These are phyloP conservation scores for Fonsecaea pugnacius DNA, from an alignment of 2,329 filamentous ascomycete species.

Conservation along the genomic window DNA sequence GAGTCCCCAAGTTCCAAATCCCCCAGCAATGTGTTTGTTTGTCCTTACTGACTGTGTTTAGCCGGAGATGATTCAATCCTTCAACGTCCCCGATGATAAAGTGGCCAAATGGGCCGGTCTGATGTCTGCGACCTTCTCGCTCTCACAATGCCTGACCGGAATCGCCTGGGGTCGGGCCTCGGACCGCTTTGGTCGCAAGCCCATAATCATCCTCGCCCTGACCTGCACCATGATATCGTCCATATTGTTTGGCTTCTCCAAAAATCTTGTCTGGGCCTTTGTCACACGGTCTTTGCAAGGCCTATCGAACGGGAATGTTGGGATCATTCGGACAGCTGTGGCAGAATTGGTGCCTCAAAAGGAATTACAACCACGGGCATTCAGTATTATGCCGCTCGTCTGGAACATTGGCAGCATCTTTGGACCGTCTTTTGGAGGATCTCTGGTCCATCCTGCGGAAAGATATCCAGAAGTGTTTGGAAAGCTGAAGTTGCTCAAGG, in stretches of 20 bases:
- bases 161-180: slow-evolving; percentile 77
- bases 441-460: slow-evolving; percentile 78
- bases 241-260: slow-evolving; percentile 82
- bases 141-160: slow-evolving; percentile 72
- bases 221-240: slow-evolving; percentile 80
- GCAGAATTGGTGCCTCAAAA: slow-evolving; percentile 89
- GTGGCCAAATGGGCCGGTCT: slow-evolving; percentile 82
- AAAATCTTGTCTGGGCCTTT: slow-evolving; percentile 78
- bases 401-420: slow-evolving; percentile 89
- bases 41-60: slow-evolving; percentile 44
- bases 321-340: slow-evolving; percentile 88
- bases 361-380: slow-evolving; percentile 84
- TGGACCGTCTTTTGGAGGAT: slow-evolving; percentile 84
- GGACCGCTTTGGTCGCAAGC: slow-evolving; percentile 80
- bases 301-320: slow-evolving; percentile 86
- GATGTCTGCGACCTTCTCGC: slow-evolving; percentile 72
- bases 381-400: slow-evolving; percentile 89
- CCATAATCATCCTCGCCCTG: slow-evolving; percentile 74
- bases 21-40: not conserved
- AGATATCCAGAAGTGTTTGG: slow-evolving; percentile 75
- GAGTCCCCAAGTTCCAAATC: slow-evolving; percentile 16
- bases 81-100: slow-evolving; percentile 71
- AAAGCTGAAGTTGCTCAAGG: slow-evolving; percentile 67
- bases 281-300: slow-evolving; percentile 77
- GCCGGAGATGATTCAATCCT: slow-evolving; percentile 82